These are phyloP conservation scores for Strigomonas galati DNA, from an alignment of 208 protist species.

Conservation along the genomic window DNA sequence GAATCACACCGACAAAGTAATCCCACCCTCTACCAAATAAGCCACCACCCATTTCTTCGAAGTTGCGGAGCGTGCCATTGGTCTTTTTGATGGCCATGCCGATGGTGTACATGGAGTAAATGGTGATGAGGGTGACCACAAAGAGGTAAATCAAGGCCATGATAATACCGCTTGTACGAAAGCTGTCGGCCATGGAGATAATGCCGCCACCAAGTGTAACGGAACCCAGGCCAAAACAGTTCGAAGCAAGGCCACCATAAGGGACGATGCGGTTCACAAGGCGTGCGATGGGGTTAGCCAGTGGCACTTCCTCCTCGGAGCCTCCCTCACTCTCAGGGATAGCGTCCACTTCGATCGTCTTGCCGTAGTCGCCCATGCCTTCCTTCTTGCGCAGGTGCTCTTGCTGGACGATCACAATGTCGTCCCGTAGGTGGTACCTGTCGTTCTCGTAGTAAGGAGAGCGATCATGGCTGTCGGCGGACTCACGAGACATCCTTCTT, in stretches of 20 bases:
- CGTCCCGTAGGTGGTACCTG: too few species aligned
- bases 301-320: too few species aligned
- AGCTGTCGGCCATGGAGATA: conserved; percentile 51
- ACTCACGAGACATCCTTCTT: too few species aligned
- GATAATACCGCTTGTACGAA: conserved; percentile 45
- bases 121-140: conserved; percentile 37
- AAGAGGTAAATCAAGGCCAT: conserved; percentile 67
- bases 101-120: conserved; percentile 65
- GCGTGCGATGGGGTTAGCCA: too few species aligned
- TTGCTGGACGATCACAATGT: too few species aligned
- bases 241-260: conserved; percentile 47
- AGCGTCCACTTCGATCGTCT: neutral
- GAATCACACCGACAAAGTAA: conserved; percentile 63
- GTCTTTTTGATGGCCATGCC: conserved; percentile 48
- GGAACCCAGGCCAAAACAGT: conserved; percentile 51
- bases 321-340: too few species aligned
- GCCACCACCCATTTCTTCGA: conserved; percentile 40
- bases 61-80: conserved; percentile 26
- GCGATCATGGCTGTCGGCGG: too few species aligned
- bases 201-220: conserved; percentile 59
- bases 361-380: too few species aligned
- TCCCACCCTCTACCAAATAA: conserved; percentile 50
- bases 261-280: conserved; percentile 22
- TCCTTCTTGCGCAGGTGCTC: too few species aligned
- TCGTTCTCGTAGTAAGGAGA: too few species aligned